Conservation (phyloP, 371 early-diverging fungal species). For the Mortierella sp. region DNA sequence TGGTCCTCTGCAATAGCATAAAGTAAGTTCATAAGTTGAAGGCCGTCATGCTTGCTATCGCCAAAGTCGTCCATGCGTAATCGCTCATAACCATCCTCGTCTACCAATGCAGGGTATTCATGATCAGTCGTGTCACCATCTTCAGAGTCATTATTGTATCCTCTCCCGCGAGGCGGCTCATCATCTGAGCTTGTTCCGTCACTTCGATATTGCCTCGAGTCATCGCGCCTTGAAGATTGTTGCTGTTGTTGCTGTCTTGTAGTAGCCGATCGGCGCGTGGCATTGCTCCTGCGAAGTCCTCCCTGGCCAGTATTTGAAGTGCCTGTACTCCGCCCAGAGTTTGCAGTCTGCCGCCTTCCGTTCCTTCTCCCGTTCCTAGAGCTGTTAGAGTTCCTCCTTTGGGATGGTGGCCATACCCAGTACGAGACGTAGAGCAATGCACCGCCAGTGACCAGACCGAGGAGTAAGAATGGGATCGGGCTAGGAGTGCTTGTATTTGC, state of each 20-base stretch:
- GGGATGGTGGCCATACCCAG: constrained; percentile 50
- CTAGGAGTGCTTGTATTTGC: constrained; percentile 32
- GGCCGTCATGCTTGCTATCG: constrained; percentile 61
- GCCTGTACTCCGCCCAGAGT: constrained; percentile 3
- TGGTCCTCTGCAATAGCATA: constrained; percentile 92
- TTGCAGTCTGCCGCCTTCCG: constrained; percentile 15
- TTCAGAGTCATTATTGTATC: constrained; percentile 23
- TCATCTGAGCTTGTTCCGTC: constrained; percentile 44
- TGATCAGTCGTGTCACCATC: constrained; percentile 35
- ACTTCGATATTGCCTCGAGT: constrained; percentile 25
- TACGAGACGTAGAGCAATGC: constrained; percentile 54
- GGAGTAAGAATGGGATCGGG: constrained; percentile 51
- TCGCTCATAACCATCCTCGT: constrained; percentile 49
- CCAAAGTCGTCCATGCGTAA: constrained; percentile 43
- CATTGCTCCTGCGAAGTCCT: constrained; percentile 43
- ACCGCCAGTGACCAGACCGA: constrained; percentile 53
- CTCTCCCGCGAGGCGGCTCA: constrained; percentile 17
- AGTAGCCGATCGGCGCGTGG: constrained; percentile 37
- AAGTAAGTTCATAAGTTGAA: constrained; percentile 80
- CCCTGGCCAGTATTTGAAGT: constrained; percentile 16
- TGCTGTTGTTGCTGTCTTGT: constrained; percentile 22
- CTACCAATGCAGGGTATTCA: constrained; percentile 32
- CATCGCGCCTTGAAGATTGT: constrained; percentile 20
- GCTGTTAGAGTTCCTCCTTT: constrained; percentile 31
- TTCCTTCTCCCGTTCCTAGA: constrained; percentile 18